Conservation (phyloP, 2,329 filamentous ascomycete genomes). For the Saccharata proteae region DNA sequence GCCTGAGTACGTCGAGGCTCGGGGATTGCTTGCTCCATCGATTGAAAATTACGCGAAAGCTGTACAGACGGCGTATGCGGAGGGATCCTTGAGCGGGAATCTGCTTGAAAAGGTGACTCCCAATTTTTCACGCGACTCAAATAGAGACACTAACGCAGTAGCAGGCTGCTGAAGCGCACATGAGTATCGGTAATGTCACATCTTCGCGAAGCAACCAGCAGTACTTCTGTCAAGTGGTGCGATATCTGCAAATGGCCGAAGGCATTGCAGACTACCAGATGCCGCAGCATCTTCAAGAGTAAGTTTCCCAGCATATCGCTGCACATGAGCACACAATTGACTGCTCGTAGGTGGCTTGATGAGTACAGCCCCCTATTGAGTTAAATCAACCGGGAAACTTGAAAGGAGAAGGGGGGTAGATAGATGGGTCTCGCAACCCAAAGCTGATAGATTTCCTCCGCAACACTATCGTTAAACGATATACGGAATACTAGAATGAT, state of each 20-base stretch:
- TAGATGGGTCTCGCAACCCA: no score
- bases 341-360: constrained; percentile 27
- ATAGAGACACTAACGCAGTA: no score
- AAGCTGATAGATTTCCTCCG: no score
- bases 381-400: no score
- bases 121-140: constrained; percentile 7
- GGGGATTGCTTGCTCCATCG: constrained; percentile 38
- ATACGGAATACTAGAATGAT: no score
- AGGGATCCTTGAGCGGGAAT: constrained; percentile 27
- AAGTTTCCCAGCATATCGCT: constrained; percentile 11
- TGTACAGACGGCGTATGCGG: constrained; percentile 29
- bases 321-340: background rate
- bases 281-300: constrained; percentile 36
- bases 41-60: constrained; percentile 39
- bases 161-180: constrained; percentile 40
- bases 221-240: constrained; percentile 35
- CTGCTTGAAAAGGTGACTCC: constrained; percentile 33
- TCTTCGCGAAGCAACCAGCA: constrained; percentile 30
- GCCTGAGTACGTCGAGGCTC: constrained; percentile 40
- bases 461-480: no score
- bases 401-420: no score
- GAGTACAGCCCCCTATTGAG: constrained; percentile 34
- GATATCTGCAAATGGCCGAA: constrained; percentile 32
- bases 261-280: constrained; percentile 31
- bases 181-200: constrained; percentile 41